Evolutionary conservation across 495 filamentous ascomycete genomes (phyloP).

Genomic region (Clavariopsis aquatica): DNA sequence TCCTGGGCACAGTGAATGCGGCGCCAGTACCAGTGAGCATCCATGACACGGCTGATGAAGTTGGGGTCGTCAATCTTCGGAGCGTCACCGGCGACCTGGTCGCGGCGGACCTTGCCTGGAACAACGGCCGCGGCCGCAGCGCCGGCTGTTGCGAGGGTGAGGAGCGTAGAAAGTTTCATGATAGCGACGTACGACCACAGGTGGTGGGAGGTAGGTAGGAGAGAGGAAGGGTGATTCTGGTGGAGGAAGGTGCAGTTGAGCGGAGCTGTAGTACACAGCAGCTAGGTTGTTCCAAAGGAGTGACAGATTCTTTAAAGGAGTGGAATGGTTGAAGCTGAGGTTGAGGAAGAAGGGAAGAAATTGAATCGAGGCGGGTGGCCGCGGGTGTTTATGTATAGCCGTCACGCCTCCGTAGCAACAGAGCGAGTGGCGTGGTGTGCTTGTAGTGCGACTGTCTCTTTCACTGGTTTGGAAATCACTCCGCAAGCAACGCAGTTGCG

Average conservation of each 20-base stretch:
- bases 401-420: background rate
- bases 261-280: constrained; percentile 26
- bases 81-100: background rate
- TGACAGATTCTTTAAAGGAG: constrained; percentile 17
- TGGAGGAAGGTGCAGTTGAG: constrained; percentile 24
- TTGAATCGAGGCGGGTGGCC: background rate
- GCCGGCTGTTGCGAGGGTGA: constrained; percentile 15
- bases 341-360: constrained; percentile 4
- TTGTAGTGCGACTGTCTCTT: background rate
- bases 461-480: background rate
- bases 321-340: background rate
- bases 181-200: constrained; percentile 7
- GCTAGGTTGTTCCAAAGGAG: constrained; percentile 20
- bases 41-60: constrained; percentile 27
- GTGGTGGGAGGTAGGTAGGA: background rate
- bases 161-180: constrained; percentile 27
- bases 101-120: background rate
- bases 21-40: constrained; percentile 32
- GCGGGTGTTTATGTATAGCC: constrained; percentile 6
- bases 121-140: constrained; percentile 17
- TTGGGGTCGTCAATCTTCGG: constrained; percentile 20
- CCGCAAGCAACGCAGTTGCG: constrained; percentile 2
- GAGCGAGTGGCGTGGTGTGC: background rate
- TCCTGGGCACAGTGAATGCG: constrained; percentile 30
- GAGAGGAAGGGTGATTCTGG: constrained; percentile 1